Percentiles rank a stretch among this genome's conserved stretches.
Evolutionary conservation across 306 rosid species (phyloP).

Genomic region (Trifolium fragiferum): DNA sequence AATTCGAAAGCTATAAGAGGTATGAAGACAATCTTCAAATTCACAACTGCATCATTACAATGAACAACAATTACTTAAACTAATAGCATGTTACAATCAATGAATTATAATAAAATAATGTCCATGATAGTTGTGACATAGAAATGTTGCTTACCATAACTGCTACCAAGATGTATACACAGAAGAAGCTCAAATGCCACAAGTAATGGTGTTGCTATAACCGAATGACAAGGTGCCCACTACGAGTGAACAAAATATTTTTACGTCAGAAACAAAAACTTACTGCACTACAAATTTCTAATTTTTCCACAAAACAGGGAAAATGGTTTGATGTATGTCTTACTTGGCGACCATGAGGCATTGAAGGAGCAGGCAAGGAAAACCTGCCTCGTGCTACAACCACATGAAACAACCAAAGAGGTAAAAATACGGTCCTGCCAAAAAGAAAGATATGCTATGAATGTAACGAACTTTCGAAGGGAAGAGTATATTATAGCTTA

Average conservation of each 20-base stretch:
- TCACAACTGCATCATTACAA: conserved; percentile 66
- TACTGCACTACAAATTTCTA: conserved; percentile 31
- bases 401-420: conserved; percentile 83
- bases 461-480: conserved; percentile 12
- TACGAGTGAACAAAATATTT: conserved; percentile 48
- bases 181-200: conserved; percentile 93
- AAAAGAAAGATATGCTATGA: conserved; percentile 33
- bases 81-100: neutral
- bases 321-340: conserved; percentile 42
- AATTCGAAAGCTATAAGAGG: conserved; percentile 77
- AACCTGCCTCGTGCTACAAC: conserved; percentile 85
- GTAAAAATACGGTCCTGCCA: conserved; percentile 71
- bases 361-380: conserved; percentile 89
- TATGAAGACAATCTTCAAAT: conserved; percentile 80
- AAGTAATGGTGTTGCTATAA: conserved; percentile 80
- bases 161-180: conserved; percentile 72
- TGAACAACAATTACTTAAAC: conserved; percentile 31
- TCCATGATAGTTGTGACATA: conserved; percentile 14
- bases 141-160: conserved; percentile 59
- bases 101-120: conserved; percentile 7
- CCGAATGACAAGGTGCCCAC: conserved; percentile 99
- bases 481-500: neutral
- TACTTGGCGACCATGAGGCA: conserved; percentile 87
- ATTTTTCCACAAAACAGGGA: conserved; percentile 24
- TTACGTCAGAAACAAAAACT: conserved; percentile 28